phyloP scores from a whole-genome alignment of 2,329 filamentous ascomycete species.

The Ophiostoma ips region DNA sequence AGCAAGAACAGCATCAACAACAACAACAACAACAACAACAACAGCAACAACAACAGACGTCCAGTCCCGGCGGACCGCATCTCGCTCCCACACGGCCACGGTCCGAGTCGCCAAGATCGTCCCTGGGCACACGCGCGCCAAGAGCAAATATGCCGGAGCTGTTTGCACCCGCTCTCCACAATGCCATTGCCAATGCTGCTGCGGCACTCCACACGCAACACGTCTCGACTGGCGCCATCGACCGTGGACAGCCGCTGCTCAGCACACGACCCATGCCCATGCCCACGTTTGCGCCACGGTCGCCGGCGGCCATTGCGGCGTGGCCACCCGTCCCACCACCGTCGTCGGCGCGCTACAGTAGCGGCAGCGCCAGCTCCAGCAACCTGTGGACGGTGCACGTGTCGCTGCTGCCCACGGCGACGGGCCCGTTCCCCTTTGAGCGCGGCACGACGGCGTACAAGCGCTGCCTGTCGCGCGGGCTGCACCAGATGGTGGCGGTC shows the following conservation, averaged over 20 bases:
- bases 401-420: constrained; percentile 39
- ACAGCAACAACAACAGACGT: neutral
- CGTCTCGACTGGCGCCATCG: neutral
- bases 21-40: neutral
- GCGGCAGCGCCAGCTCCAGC: constrained; percentile 18
- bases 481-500: constrained; percentile 43
- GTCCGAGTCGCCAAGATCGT: neutral
- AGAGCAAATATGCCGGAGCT: neutral
- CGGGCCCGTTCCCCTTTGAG: constrained; percentile 45
- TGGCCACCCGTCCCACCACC: neutral
- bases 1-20: constrained; percentile 1
- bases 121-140: constrained; percentile 8
- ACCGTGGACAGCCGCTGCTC: neutral
- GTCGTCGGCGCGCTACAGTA: neutral
- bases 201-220: neutral
- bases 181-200: neutral
- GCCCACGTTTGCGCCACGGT: neutral
- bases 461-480: constrained; percentile 43
- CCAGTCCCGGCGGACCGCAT: neutral
- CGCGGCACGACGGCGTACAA: constrained; percentile 48
- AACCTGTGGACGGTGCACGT: constrained; percentile 44
- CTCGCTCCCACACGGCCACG: neutral
- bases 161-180: neutral
- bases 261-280: neutral
- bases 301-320: neutral